Conservation (phyloP, 2,329 filamentous ascomycete species). For the Aureobasidium sp. region DNA sequence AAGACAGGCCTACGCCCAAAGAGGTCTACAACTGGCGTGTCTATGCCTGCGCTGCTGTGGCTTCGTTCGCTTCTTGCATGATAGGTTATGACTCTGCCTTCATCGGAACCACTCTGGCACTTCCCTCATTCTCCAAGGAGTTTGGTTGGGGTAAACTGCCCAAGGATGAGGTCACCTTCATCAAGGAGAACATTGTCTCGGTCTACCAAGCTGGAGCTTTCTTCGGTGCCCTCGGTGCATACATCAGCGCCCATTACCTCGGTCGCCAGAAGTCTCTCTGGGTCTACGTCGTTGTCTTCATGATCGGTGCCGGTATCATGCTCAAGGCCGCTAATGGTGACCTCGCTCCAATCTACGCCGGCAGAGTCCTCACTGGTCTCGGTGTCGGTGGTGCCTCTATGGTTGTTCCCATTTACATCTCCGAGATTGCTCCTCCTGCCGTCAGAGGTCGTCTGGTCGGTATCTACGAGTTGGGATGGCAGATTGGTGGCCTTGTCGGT, state of each 20-base stretch:
- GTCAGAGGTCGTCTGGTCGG: constrained; percentile 53
- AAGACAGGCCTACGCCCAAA: constrained; percentile 47
- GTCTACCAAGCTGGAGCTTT: constrained; percentile 79
- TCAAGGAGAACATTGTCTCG: constrained; percentile 71
- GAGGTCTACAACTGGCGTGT: constrained; percentile 55
- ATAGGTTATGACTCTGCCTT: constrained; percentile 67
- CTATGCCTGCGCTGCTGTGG: constrained; percentile 48
- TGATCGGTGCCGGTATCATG: constrained; percentile 66
- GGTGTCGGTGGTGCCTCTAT: constrained; percentile 51
- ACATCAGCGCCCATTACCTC: constrained; percentile 58
- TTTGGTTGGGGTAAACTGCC: constrained; percentile 53
- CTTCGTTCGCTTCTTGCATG: constrained; percentile 53
- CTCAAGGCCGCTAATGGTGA: constrained; percentile 52
- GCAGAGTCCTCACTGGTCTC: constrained; percentile 52
- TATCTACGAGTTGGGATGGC: constrained; percentile 52
- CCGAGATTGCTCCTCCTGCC: constrained; percentile 51
- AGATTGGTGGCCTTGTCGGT: constrained; percentile 44
- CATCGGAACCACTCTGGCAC: constrained; percentile 67
- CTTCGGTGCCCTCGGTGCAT: constrained; percentile 68
- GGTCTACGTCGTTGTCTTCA: constrained; percentile 57
- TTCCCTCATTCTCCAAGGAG: constrained; percentile 62
- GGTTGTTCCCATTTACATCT: constrained; percentile 54
- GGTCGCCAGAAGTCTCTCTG: constrained; percentile 61
- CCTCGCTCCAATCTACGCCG: constrained; percentile 53
- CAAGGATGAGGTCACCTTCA: constrained; percentile 44